A percentile compares a stretch with the other conserved stretches of the same genome.
Evolutionary conservation across 768 basidiomycete genomes (phyloP).

Genomic region (Hydnomerulius pinastri): DNA sequence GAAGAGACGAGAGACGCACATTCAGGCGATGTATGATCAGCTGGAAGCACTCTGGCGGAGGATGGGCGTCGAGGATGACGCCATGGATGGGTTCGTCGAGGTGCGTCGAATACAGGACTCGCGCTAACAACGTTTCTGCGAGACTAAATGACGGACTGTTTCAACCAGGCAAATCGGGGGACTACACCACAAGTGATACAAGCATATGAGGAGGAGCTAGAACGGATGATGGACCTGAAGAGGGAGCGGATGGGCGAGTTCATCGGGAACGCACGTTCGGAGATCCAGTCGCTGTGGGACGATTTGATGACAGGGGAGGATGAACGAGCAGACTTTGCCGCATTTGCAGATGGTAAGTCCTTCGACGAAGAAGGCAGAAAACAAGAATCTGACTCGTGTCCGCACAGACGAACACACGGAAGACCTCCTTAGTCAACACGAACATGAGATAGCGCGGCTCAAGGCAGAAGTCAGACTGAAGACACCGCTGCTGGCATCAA

Average conservation of each 20-base stretch:
- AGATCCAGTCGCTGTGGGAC: slow-evolving; percentile 83
- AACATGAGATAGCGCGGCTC: slow-evolving; percentile 78
- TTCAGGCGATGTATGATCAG: slow-evolving; percentile 93
- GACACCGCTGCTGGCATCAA: slow-evolving; percentile 68
- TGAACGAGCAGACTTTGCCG: slow-evolving; percentile 77
- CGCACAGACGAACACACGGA: slow-evolving; percentile 81
- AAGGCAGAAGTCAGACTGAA: slow-evolving; percentile 84
- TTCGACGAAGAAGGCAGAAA: not conserved
- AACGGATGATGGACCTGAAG: slow-evolving; percentile 87
- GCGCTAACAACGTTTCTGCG: too few relatives aligned
- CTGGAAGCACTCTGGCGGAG: slow-evolving; percentile 89
- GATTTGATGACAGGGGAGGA: slow-evolving; percentile 85
- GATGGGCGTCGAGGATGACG: slow-evolving; percentile 74
- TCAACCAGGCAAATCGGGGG: slow-evolving; percentile 59
- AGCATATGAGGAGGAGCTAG: slow-evolving; percentile 88
- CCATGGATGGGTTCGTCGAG: slow-evolving; percentile 94
- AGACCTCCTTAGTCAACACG: slow-evolving; percentile 82
- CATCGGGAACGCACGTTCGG: slow-evolving; percentile 75
- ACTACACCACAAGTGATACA: slow-evolving; percentile 74
- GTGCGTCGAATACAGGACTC: too few relatives aligned
- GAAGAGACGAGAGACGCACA: slow-evolving; percentile 72
- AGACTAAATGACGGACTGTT: not conserved
- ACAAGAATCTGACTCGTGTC: not conserved
- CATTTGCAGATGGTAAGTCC: slow-evolving; percentile 76
- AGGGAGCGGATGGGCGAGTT: slow-evolving; percentile 86